These are phyloP conservation scores for Talaromyces sp. DNA, from an alignment of 2,329 filamentous ascomycete genomes.

Conservation along the genomic window DNA sequence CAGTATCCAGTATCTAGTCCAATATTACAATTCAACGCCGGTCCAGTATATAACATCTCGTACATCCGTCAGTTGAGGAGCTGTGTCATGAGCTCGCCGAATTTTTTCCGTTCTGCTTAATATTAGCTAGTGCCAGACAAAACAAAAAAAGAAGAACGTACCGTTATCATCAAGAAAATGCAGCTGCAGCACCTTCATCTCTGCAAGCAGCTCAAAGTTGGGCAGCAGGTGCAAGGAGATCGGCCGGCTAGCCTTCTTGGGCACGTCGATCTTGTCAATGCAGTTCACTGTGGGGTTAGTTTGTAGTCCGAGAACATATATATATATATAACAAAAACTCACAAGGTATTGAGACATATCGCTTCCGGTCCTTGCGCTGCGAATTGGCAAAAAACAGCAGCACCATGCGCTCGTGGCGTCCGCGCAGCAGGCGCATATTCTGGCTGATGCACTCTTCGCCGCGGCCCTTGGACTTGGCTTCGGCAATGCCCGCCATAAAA, in stretches of 20 bases:
- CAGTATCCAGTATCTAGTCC: background rate
- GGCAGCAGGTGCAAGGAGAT: slow-evolving; percentile 32
- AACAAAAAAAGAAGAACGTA: slow-evolving; percentile 15
- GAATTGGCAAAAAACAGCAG: slow-evolving; percentile 40
- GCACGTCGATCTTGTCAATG: slow-evolving; percentile 31
- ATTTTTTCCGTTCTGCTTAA: slow-evolving; percentile 23
- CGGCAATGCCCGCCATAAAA: slow-evolving; percentile 38
- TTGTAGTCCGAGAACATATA: background rate
- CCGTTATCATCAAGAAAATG: slow-evolving; percentile 36
- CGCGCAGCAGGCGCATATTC: slow-evolving; percentile 36
- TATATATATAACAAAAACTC: slow-evolving; percentile 5
- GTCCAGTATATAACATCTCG: background rate
- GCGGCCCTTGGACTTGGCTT: slow-evolving; percentile 40
- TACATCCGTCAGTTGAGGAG: background rate
- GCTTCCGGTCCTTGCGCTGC: slow-evolving; percentile 34
- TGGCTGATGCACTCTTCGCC: slow-evolving; percentile 43
- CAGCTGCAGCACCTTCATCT: slow-evolving; percentile 34
- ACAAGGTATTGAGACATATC: slow-evolving; percentile 38
- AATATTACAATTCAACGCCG: slow-evolving; percentile 1
- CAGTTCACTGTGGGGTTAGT: slow-evolving; percentile 27
- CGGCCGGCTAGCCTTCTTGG: slow-evolving; percentile 34
- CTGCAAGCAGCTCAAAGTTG: slow-evolving; percentile 37
- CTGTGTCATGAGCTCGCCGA: slow-evolving; percentile 19
- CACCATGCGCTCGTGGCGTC: slow-evolving; percentile 28
- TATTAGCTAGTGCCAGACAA: background rate